phyloP scores from a whole-genome alignment of 768 basidiomycete species.

The Tylopilus sp. region DNA sequence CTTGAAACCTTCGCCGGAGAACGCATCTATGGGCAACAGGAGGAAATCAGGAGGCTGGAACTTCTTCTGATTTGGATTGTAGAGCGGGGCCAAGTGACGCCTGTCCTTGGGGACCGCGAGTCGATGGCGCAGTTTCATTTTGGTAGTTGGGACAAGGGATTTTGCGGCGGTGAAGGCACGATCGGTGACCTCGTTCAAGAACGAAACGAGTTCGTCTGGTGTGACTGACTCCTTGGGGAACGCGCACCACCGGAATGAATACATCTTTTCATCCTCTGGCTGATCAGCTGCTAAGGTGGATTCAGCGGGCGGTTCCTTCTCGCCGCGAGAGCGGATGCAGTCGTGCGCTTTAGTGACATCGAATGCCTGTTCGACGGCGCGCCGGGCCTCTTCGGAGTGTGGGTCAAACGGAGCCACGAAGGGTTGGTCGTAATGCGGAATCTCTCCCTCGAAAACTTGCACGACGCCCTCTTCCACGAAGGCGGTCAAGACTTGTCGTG shows the following conservation, averaged over 20 bases:
- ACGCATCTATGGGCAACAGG: constrained; percentile 14
- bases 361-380: not conserved
- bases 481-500: not conserved
- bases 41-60: constrained; percentile 10
- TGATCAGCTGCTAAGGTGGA: not conserved
- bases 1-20: not conserved
- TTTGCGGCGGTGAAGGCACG: not conserved
- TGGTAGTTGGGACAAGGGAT: not conserved
- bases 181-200: constrained; percentile 7
- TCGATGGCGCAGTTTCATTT: not conserved
- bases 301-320: not conserved
- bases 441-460: not conserved
- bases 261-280: not conserved
- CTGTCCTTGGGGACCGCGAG: not conserved
- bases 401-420: not conserved
- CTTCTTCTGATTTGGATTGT: not conserved
- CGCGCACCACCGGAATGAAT: not conserved
- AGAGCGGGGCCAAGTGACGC: not conserved
- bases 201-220: not conserved
- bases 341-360: not conserved
- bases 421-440: not conserved
- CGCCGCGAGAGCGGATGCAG: not conserved
- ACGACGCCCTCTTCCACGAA: not conserved
- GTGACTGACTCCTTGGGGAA: not conserved
- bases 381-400: not conserved